Evolutionary conservation across 257 asterid genomes (phyloP), one percentile per base, ranked within the genome.

Genomic region (Ligustrum vulgare): DNA sequence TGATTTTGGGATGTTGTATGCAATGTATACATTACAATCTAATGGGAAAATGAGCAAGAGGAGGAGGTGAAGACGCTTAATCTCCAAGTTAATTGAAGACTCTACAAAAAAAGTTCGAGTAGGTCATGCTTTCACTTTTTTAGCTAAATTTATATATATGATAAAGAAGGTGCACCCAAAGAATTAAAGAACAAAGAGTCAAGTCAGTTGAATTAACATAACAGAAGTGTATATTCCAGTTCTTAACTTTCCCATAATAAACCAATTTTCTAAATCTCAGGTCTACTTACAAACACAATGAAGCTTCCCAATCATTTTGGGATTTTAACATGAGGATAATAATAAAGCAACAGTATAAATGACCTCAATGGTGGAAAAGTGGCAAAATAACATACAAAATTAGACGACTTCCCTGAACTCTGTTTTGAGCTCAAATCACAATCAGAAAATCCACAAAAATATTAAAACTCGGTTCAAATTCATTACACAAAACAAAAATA

Each of bases 321-420:
- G 34, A 25, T 70, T 37, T 36, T 49, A 65, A 54, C 34, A 5
- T 2, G 37, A 60, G 13, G 23, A 22, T 20, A 39, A 20, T 36
- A 54, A 37, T 12, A 32, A 4, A n/a, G 3, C 92, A 93, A 79
- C 75, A 93, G n/a, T n/a, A n/a, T n/a, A n/a, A n/a, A n/a, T n/a
- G n/a, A n/a, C n/a, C n/a, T n/a, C n/a, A n/a, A n/a, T n/a, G n/a
- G n/a, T n/a, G n/a, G n/a, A n/a, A n/a, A n/a, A n/a, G n/a, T n/a
- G n/a, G n/a, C n/a, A n/a, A n/a, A n/a, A n/a, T n/a, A n/a, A n/a
- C n/a, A n/a, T n/a, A n/a, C n/a, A n/a, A n/a, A n/a, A n/a, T n/a
- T 96, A 0, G 98, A 93, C 1, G 98, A 93, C 81, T 93, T 93
- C 34, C 98, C 98, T 49, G 97, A 93, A 87, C 98, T 93, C 98